Percentiles rank a stretch among this genome's conserved stretches.
Evolutionary conservation across 805 yeast genomes (phyloP).

Genomic region (Spathaspora passalidarum): DNA sequence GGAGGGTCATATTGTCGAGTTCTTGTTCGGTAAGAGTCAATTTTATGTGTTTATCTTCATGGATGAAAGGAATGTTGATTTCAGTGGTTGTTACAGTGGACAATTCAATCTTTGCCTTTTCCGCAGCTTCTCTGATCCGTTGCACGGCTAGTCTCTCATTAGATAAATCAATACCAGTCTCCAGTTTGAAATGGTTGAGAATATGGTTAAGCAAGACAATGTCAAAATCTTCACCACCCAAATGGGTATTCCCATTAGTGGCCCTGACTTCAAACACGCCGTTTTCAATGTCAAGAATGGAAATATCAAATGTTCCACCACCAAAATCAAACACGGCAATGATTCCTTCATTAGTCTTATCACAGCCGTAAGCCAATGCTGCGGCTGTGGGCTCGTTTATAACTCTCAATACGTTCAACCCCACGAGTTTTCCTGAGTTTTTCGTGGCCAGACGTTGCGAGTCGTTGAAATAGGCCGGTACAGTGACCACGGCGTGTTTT

Average conservation of each 20-base stretch:
- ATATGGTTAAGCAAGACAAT: constrained; percentile 58
- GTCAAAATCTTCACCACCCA: constrained; percentile 87
- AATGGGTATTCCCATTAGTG: constrained; percentile 80
- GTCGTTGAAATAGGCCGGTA: constrained; percentile 82
- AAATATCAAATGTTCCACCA: constrained; percentile 84
- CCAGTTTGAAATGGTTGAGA: constrained; percentile 52
- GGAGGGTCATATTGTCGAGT: constrained; percentile 63
- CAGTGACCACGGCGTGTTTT: constrained; percentile 76
- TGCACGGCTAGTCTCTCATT: constrained; percentile 59
- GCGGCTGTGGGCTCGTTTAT: constrained; percentile 87
- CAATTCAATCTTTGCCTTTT: constrained; percentile 69
- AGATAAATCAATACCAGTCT: constrained; percentile 49
- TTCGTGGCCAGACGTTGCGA: constrained; percentile 81
- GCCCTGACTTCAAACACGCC: constrained; percentile 81
- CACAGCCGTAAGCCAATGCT: constrained; percentile 77
- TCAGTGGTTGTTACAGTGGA: constrained; percentile 62
- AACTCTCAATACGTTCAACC: constrained; percentile 70
- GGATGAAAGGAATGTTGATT: constrained; percentile 68
- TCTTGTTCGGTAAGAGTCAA: constrained; percentile 60
- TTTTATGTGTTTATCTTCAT: constrained; percentile 59
- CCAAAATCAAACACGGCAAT: constrained; percentile 72
- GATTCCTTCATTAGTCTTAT: constrained; percentile 44
- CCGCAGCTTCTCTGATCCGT: constrained; percentile 78
- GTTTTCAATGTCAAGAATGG: constrained; percentile 72
- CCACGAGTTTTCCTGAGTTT: constrained; percentile 72